A percentile compares a stretch with the other conserved stretches of the same genome.
These are phyloP conservation scores for Nakaseomyces bracarensis DNA, from an alignment of 1,139 yeast genomes.

Conservation along the genomic window DNA sequence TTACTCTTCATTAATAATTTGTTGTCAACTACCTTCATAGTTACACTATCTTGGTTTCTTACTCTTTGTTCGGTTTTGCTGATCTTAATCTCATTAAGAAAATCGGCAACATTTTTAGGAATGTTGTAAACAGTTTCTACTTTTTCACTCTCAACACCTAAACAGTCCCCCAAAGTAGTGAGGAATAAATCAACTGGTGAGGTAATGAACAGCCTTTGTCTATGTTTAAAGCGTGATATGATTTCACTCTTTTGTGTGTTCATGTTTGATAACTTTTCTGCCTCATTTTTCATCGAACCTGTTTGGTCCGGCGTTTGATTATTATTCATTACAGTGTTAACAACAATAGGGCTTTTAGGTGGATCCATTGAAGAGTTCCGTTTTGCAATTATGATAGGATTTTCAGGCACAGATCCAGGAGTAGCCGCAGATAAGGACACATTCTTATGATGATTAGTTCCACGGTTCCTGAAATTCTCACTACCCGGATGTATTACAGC, in stretches of 20 bases:
- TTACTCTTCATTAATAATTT: slow-evolving; percentile 28
- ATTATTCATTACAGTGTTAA: neutral
- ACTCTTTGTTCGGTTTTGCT: slow-evolving; percentile 29
- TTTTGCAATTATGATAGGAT: neutral
- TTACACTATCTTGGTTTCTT: slow-evolving; percentile 29
- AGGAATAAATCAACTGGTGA: slow-evolving; percentile 30
- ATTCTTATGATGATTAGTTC: neutral
- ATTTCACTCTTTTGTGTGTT: slow-evolving; percentile 28
- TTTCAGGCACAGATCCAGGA: slow-evolving; percentile 1
- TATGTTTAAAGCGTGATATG: slow-evolving; percentile 29
- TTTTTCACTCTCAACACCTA: slow-evolving; percentile 27
- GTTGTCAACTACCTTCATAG: slow-evolving; percentile 19
- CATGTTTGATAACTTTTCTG: slow-evolving; percentile 22
- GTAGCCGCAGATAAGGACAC: slow-evolving; percentile 1
- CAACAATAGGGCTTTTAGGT: neutral
- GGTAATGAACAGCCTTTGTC: slow-evolving; percentile 28
- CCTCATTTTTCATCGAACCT: slow-evolving; percentile 17
- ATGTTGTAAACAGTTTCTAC: slow-evolving; percentile 25
- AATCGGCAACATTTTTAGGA: slow-evolving; percentile 24
- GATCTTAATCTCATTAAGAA: slow-evolving; percentile 27
- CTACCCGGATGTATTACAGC: too few relatives aligned
- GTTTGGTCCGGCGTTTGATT: slow-evolving; percentile 10
- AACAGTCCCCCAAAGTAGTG: slow-evolving; percentile 29
- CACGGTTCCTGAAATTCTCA: slow-evolving; percentile 1
- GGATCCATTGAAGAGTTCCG: slow-evolving; percentile 4